Evolutionary conservation across 2,329 filamentous ascomycete species (phyloP).

Genomic region (Fusarium pseudocircinatum): DNA sequence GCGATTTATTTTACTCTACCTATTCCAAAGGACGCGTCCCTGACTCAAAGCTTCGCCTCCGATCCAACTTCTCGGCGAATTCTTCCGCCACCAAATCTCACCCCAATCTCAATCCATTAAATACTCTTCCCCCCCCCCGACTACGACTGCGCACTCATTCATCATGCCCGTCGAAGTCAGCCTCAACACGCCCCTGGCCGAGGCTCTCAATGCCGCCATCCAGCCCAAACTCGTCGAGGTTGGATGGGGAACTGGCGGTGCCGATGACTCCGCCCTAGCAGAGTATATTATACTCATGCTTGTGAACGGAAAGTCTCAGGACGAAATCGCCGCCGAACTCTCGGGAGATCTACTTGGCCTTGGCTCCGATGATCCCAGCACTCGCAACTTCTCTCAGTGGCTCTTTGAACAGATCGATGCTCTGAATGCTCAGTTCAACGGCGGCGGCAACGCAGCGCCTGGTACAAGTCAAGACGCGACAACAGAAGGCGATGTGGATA

Average conservation of each 20-base stretch:
- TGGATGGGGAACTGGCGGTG: conserved; percentile 85
- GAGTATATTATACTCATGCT: conserved; percentile 99
- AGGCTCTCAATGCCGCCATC: conserved; percentile 82
- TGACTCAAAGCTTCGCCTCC: conserved; percentile 27
- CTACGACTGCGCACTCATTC: conserved; percentile 30
- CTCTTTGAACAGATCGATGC: conserved; percentile 86
- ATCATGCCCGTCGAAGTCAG: conserved; percentile 82
- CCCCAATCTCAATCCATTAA: not conserved
- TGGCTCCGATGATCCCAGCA: conserved; percentile 82
- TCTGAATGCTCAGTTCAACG: conserved; percentile 71
- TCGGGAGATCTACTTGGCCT: conserved; percentile 87
- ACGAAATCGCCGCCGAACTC: conserved; percentile 88
- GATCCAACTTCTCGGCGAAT: conserved; percentile 32
- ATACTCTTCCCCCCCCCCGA: not conserved
- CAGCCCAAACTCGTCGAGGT: conserved; percentile 92
- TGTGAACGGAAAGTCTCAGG: conserved; percentile 91
- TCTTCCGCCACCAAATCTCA: conserved; percentile 33
- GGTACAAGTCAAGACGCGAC: conserved; percentile 49
- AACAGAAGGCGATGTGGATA: conserved; percentile 65
- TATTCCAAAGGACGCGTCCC: conserved; percentile 37
- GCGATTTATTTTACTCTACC: conserved; percentile 35
- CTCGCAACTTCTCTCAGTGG: conserved; percentile 88
- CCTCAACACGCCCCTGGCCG: conserved; percentile 83
- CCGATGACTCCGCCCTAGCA: conserved; percentile 82
- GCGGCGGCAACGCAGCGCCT: conserved; percentile 48